Conservation (phyloP, 306 rosid genomes). For the Lathyrus oleraceus region DNA sequence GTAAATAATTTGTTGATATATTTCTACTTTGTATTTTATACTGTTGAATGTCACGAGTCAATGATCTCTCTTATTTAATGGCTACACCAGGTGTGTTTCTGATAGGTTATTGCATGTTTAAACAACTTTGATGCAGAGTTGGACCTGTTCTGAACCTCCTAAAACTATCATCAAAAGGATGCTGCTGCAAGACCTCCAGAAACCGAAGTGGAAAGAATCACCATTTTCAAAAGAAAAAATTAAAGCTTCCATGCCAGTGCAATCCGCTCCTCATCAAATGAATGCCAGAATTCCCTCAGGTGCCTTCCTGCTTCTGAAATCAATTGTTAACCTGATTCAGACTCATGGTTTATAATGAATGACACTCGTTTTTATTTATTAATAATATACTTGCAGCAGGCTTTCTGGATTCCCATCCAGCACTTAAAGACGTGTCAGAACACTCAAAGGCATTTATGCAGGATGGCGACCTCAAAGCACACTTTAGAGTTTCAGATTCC, state of each 20-base stretch:
- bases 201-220: conserved; percentile 43
- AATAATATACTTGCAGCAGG: conserved; percentile 45
- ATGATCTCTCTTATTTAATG: conserved; percentile 1
- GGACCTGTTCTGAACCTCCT: conserved; percentile 80
- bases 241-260: conserved; percentile 39
- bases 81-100: conserved; percentile 4
- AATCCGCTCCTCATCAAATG: conserved; percentile 45
- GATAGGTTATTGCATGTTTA: conserved; percentile 20
- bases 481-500: conserved; percentile 39
- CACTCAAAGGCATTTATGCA: conserved; percentile 42
- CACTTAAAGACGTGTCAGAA: conserved; percentile 42
- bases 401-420: conserved; percentile 34
- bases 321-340: conserved; percentile 14
- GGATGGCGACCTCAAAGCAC: conserved; percentile 40
- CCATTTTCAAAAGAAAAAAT: conserved; percentile 41
- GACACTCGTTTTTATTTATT: conserved; percentile 22
- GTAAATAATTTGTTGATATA: neutral
- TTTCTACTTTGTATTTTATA: conserved; percentile 19
- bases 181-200: conserved; percentile 63
- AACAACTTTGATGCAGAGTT: conserved; percentile 58
- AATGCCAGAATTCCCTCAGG: conserved; percentile 44
- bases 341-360: conserved; percentile 8
- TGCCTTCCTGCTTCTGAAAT: conserved; percentile 37
- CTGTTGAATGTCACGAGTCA: neutral
- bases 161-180: conserved; percentile 74